phyloP scores from a whole-genome alignment of 2,329 filamentous ascomycete species.

The Cladosporium oxysporum region DNA sequence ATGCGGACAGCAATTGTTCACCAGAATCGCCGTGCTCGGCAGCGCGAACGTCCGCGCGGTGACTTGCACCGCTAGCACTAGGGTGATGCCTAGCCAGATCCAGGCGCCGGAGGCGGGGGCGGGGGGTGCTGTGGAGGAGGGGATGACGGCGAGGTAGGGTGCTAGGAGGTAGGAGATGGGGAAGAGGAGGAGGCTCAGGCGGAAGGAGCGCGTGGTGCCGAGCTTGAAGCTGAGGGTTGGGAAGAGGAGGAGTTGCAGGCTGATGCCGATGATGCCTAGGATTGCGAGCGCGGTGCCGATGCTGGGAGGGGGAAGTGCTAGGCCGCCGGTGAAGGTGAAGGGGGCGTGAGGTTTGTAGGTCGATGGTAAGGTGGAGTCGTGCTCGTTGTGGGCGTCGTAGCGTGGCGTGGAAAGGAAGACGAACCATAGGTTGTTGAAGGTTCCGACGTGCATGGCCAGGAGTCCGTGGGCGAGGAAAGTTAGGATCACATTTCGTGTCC shows the following conservation, averaged over 20 bases:
- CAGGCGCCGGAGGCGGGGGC: constrained; percentile 41
- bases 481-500: constrained; percentile 48
- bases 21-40: constrained; percentile 59
- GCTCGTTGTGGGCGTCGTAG: constrained; percentile 33
- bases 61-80: constrained; percentile 48
- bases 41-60: constrained; percentile 54
- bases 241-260: constrained; percentile 49
- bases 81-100: constrained; percentile 47
- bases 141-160: constrained; percentile 47
- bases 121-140: constrained; percentile 43
- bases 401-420: constrained; percentile 52
- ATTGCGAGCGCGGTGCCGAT: constrained; percentile 53
- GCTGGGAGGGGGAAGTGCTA: constrained; percentile 48
- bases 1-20: constrained; percentile 63
- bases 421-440: constrained; percentile 53
- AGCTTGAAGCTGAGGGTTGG: constrained; percentile 44
- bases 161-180: constrained; percentile 47
- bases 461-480: constrained; percentile 48
- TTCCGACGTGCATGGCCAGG: constrained; percentile 51
- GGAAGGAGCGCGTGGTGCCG: constrained; percentile 45
- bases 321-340: constrained; percentile 51
- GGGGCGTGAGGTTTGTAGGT: constrained; percentile 42
- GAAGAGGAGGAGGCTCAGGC: constrained; percentile 46
- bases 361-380: constrained; percentile 42
- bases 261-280: constrained; percentile 50